A percentile compares a stretch with the other conserved stretches of the same genome.
Conservation (phyloP, 176 grass and related monocot species). For the Secale cereale region DNA sequence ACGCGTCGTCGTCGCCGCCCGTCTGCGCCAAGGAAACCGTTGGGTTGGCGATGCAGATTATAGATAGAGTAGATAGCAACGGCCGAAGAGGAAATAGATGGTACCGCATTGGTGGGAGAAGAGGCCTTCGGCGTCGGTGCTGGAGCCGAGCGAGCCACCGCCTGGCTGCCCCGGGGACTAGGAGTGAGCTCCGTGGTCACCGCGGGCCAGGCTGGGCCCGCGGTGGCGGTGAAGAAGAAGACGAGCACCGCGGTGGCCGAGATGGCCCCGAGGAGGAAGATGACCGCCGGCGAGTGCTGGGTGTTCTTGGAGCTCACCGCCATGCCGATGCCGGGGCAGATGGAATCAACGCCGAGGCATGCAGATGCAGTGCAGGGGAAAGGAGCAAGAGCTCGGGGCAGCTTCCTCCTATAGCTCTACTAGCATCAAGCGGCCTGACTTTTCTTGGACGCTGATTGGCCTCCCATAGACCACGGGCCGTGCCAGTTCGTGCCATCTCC, state of each 20-base stretch:
- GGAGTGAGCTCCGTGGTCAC: neutral
- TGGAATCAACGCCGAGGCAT: neutral
- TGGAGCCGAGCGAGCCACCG: neutral
- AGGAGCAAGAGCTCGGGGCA: too few relatives aligned
- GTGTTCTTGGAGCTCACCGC: slow-evolving; percentile 8
- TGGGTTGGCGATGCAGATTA: neutral
- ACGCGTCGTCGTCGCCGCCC: slow-evolving; percentile 19
- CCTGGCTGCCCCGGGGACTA: neutral
- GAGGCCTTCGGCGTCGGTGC: neutral
- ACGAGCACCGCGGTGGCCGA: slow-evolving; percentile 36
- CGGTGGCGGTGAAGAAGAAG: slow-evolving; percentile 27
- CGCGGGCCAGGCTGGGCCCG: neutral
- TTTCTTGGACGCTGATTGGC: neutral
- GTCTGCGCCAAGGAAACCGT: neutral
- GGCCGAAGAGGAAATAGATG: neutral
- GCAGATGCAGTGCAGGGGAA: too few relatives aligned
- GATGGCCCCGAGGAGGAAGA: slow-evolving; percentile 41
- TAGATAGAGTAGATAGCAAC: neutral
- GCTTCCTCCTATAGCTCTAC: too few relatives aligned
- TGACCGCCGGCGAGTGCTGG: neutral
- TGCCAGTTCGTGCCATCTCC: slow-evolving; percentile 1
- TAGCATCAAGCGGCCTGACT: neutral
- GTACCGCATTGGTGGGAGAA: neutral
- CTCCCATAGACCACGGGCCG: neutral
- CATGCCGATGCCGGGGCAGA: slow-evolving; percentile 23